Evolutionary conservation across 768 basidiomycete genomes (phyloP).

Genomic region (Boletus coccyginus): DNA sequence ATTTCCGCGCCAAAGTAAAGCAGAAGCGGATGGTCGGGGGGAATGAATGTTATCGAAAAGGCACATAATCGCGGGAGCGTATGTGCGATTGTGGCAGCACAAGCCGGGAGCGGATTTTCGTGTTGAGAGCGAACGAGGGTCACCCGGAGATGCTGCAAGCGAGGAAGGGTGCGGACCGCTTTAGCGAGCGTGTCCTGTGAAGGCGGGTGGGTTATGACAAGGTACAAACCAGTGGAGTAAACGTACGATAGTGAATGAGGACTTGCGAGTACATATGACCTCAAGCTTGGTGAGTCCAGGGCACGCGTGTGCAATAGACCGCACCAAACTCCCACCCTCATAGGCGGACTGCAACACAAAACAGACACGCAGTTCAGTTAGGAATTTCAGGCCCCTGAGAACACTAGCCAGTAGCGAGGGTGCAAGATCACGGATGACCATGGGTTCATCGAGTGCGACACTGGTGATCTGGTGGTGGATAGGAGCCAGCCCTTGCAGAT

Average conservation of each 20-base stretch:
- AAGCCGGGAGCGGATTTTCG: conserved; percentile 55
- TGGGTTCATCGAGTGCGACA: conserved; percentile 62
- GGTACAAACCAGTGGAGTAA: background rate
- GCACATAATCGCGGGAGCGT: conserved; percentile 62
- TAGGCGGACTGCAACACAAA: conserved; percentile 74
- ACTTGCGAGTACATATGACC: conserved; percentile 62
- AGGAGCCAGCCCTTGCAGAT: conserved; percentile 57
- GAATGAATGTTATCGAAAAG: conserved; percentile 67
- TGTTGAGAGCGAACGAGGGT: conserved; percentile 67
- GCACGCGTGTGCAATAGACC: conserved; percentile 63
- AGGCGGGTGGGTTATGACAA: background rate
- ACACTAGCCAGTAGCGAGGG: conserved; percentile 57
- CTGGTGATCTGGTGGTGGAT: conserved; percentile 49
- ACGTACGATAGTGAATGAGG: conserved; percentile 70
- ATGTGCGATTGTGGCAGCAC: conserved; percentile 61
- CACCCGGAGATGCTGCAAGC: conserved; percentile 59
- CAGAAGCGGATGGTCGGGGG: conserved; percentile 51
- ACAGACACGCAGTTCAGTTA: conserved; percentile 58
- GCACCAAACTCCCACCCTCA: conserved; percentile 67
- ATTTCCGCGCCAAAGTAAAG: conserved; percentile 44
- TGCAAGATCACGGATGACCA: conserved; percentile 66
- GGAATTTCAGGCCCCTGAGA: conserved; percentile 52
- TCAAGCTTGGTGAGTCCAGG: conserved; percentile 63
- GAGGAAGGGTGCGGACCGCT: conserved; percentile 56
- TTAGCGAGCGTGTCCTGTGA: conserved; percentile 48